These are phyloP conservation scores for Yamadazyma ubonensis DNA, from an alignment of 805 yeast genomes.

Conservation along the genomic window DNA sequence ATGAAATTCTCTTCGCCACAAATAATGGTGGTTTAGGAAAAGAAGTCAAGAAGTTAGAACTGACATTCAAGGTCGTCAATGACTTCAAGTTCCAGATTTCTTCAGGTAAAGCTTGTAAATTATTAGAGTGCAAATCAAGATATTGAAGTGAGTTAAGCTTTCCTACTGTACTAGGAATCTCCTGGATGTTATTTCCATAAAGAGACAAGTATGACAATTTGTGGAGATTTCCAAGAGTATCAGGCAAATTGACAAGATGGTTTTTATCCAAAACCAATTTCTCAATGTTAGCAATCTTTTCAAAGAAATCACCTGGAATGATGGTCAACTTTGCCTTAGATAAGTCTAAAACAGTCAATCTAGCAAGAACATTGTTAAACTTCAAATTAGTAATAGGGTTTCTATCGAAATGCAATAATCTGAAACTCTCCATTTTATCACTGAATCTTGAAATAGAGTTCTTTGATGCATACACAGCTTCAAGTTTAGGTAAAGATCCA, in stretches of 20 bases:
- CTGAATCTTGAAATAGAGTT: conserved; percentile 72
- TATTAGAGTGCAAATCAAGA: conserved; percentile 82
- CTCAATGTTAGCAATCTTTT: conserved; percentile 63
- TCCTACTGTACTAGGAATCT: conserved; percentile 67
- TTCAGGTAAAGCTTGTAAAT: conserved; percentile 64
- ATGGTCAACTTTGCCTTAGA: conserved; percentile 81
- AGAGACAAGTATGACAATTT: conserved; percentile 66
- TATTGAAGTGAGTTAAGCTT: conserved; percentile 55
- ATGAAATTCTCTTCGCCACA: conserved; percentile 32
- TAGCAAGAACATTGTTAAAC: conserved; percentile 52
- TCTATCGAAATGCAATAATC: conserved; percentile 70
- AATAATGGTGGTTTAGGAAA: conserved; percentile 54
- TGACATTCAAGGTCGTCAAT: conserved; percentile 60
- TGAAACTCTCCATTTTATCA: conserved; percentile 59
- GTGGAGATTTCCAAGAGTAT: conserved; percentile 57
- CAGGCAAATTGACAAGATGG: conserved; percentile 74
- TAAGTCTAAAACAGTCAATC: conserved; percentile 70
- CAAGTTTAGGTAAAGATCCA: conserved; percentile 58
- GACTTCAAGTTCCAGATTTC: conserved; percentile 64
- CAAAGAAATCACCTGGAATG: conserved; percentile 62
- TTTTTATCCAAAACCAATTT: conserved; percentile 76
- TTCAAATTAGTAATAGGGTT: conserved; percentile 78
- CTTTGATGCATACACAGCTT: conserved; percentile 71
- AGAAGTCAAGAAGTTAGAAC: conserved; percentile 65
- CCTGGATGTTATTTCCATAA: conserved; percentile 70